Conservation (phyloP, 495 filamentous ascomycete genomes). For the Aspergillus kassunensis region DNA sequence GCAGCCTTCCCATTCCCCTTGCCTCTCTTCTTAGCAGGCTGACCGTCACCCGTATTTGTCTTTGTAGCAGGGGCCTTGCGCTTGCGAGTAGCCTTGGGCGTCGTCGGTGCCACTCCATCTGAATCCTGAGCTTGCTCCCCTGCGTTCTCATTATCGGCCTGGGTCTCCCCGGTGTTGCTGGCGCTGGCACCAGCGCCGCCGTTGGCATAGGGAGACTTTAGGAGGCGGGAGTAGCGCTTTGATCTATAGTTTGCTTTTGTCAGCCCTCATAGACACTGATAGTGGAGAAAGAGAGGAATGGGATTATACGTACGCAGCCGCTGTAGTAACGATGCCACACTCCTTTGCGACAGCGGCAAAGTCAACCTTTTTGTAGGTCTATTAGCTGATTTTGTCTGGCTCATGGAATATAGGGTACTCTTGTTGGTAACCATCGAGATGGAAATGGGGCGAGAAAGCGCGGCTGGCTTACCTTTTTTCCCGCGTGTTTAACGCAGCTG, state of each 20-base stretch:
- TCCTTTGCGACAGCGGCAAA: conserved; percentile 60
- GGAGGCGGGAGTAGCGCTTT: conserved; percentile 62
- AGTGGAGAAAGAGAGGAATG: not conserved
- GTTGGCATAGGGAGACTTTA: conserved; percentile 44
- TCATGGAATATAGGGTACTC: not conserved
- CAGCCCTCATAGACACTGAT: too few relatives aligned
- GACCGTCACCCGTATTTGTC: not conserved
- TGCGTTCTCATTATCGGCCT: not conserved
- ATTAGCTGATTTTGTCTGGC: not conserved
- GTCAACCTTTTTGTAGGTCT: conserved; percentile 44
- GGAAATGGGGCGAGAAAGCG: not conserved
- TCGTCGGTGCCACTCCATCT: not conserved
- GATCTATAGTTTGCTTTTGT: conserved; percentile 37
- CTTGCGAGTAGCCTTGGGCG: not conserved
- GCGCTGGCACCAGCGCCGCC: not conserved
- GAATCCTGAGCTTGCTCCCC: not conserved
- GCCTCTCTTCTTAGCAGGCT: not conserved
- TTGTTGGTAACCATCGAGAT: not conserved
- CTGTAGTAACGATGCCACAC: conserved; percentile 57
- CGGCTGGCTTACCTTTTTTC: conserved; percentile 57
- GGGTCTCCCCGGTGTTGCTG: too few relatives aligned
- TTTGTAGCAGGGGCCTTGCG: not conserved
- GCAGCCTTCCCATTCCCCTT: not conserved
- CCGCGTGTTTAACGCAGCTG: conserved; percentile 55
- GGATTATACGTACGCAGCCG: conserved; percentile 57